Evolutionary conservation across 306 rosid genomes (phyloP).

Genomic region (Acacia melanoxylon): DNA sequence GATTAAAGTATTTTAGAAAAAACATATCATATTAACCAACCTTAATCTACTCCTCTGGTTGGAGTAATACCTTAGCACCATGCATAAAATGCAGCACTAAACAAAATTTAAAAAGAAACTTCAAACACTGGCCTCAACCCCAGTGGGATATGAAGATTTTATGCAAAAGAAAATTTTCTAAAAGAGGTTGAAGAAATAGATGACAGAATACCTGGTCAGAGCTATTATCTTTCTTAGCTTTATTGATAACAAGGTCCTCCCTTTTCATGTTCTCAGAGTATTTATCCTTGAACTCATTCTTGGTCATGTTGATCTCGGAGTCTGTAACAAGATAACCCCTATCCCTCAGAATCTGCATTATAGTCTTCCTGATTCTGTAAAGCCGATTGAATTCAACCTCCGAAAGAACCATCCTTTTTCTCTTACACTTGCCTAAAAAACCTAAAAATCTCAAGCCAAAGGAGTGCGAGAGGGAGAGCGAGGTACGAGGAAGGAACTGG

Average conservation of each 20-base stretch:
- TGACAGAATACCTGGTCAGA: constrained; percentile 44
- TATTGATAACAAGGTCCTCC: constrained; percentile 42
- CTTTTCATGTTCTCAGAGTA: constrained; percentile 59
- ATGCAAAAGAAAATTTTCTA: too few relatives aligned
- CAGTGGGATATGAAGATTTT: not conserved
- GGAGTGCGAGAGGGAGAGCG: not conserved
- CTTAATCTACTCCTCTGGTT: too few relatives aligned
- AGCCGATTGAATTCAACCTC: constrained; percentile 59
- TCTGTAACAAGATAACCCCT: constrained; percentile 55
- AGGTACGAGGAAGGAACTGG: too few relatives aligned
- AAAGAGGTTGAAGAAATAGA: not conserved
- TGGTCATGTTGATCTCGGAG: constrained; percentile 53
- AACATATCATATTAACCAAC: too few relatives aligned
- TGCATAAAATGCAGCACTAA: not conserved
- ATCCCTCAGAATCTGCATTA: constrained; percentile 64
- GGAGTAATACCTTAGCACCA: too few relatives aligned
- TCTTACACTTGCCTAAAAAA: not conserved
- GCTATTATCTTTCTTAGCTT: constrained; percentile 44
- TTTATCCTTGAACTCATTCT: constrained; percentile 41
- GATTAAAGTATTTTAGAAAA: too few relatives aligned
- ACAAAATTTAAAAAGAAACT: too few relatives aligned
- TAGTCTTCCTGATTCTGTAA: constrained; percentile 47
- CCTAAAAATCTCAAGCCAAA: not conserved
- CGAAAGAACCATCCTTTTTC: constrained; percentile 42
- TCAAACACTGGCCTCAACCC: not conserved